A percentile compares a stretch with the other conserved stretches of the same genome.
Conservation (phyloP, 441 rosid genomes). For the Kokia cookei region DNA sequence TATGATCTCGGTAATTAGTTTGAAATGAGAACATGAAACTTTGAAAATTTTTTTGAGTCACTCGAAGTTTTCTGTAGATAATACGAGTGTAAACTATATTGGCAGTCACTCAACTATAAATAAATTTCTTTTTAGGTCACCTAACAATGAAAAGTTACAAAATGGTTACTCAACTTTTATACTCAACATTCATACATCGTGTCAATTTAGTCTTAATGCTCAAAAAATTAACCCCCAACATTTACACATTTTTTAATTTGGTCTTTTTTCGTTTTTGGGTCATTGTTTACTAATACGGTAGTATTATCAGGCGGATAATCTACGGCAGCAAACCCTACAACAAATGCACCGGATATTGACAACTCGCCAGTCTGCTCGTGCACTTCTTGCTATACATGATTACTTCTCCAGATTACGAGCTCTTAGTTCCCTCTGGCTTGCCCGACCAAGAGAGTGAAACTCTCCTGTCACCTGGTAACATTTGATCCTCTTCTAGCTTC, state of each 20-base stretch:
- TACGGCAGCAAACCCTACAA: constrained; percentile 84
- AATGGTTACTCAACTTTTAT: too few species aligned
- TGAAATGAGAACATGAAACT: neutral
- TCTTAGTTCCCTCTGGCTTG: constrained; percentile 96
- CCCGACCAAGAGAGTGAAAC: constrained; percentile 78
- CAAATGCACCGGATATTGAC: constrained; percentile 82
- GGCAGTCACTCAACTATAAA: neutral
- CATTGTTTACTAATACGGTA: constrained; percentile 1
- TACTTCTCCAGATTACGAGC: constrained; percentile 87
- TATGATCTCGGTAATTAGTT: neutral
- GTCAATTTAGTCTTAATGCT: too few species aligned
- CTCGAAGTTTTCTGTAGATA: neutral
- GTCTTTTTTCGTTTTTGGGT: neutral
- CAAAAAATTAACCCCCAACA: too few species aligned
- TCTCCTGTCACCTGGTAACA: neutral
- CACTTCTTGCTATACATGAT: constrained; percentile 79
- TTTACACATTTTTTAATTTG: too few species aligned
- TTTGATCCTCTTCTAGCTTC: neutral
- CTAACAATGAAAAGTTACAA: too few species aligned
- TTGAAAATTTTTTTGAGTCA: neutral
- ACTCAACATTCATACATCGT: too few species aligned
- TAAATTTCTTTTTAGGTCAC: neutral
- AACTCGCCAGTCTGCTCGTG: constrained; percentile 89
- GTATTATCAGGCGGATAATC: constrained; percentile 77
- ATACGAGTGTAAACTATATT: neutral